Evolutionary conservation across 2,329 filamentous ascomycete species (phyloP).

Genomic region (Aplosporella prunicola): DNA sequence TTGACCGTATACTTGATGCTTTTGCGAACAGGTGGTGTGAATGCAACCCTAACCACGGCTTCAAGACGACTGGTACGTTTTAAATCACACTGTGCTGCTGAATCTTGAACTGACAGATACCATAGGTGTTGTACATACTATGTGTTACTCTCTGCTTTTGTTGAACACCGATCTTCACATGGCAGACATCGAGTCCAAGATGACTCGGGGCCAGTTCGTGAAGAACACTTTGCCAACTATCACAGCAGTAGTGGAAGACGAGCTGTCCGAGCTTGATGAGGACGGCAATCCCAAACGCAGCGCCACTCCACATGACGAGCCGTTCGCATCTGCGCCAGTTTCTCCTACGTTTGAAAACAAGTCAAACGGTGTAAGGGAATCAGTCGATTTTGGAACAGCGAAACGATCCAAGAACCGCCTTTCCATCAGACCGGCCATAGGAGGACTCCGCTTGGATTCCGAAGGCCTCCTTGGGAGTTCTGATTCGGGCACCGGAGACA

Average conservation of each 20-base stretch:
- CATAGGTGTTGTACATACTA: slow-evolving; percentile 86
- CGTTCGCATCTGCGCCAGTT: slow-evolving; percentile 1
- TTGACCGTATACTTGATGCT: slow-evolving; percentile 84
- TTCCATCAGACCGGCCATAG: slow-evolving; percentile 11
- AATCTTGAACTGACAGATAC: slow-evolving; percentile 24
- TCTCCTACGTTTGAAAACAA: slow-evolving; percentile 4
- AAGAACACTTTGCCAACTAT: slow-evolving; percentile 95
- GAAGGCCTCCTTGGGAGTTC: slow-evolving; percentile 22
- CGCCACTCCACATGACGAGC: slow-evolving; percentile 1
- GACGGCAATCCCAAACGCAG: slow-evolving; percentile 2
- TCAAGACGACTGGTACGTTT: slow-evolving; percentile 65
- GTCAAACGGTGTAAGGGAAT: background rate
- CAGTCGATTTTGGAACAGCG: slow-evolving; percentile 14
- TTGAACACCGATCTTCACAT: slow-evolving; percentile 94
- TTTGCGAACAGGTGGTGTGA: slow-evolving; percentile 87
- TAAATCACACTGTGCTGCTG: background rate
- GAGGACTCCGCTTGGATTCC: slow-evolving; percentile 21
- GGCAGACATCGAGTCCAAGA: slow-evolving; percentile 91
- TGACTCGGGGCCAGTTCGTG: slow-evolving; percentile 90
- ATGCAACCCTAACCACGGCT: slow-evolving; percentile 87
- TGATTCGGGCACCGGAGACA: slow-evolving; percentile 37
- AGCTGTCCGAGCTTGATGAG: background rate
- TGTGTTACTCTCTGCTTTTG: slow-evolving; percentile 90
- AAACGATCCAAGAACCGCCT: slow-evolving; percentile 18
- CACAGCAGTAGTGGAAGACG: slow-evolving; percentile 59